Percentiles rank a stretch among this genome's conserved stretches.
These are phyloP conservation scores for Trypanosoma brucei DNA, from an alignment of 208 protist genomes.

Conservation along the genomic window DNA sequence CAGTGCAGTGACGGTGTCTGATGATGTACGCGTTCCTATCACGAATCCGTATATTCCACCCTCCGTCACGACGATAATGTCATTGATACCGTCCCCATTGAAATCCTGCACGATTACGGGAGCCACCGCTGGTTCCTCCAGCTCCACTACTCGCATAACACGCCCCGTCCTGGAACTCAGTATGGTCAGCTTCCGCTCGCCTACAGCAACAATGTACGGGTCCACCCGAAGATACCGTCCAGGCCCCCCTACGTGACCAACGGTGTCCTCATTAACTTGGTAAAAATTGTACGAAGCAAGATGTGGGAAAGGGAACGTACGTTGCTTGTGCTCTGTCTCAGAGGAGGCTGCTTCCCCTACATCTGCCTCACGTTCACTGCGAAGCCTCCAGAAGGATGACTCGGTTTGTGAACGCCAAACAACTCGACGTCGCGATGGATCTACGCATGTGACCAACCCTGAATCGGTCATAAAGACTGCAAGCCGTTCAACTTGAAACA, in stretches of 20 bases:
- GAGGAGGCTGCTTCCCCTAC: constrained; percentile 5
- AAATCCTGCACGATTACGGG: constrained; percentile 82
- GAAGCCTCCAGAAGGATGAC: constrained; percentile 33
- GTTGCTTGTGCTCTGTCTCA: constrained; percentile 22
- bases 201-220: constrained; percentile 81
- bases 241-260: constrained; percentile 40
- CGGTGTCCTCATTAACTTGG: constrained; percentile 37
- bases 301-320: constrained; percentile 51
- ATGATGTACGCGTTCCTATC: constrained; percentile 49
- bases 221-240: constrained; percentile 49
- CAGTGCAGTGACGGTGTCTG: constrained; percentile 57
- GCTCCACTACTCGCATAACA: constrained; percentile 46
- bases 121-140: constrained; percentile 54
- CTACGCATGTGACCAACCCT: constrained; percentile 78
- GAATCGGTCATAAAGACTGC: constrained; percentile 83
- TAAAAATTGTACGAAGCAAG: constrained; percentile 65
- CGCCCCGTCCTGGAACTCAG: constrained; percentile 61
- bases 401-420: constrained; percentile 76
- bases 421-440: constrained; percentile 67
- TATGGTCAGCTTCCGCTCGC: constrained; percentile 51
- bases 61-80: constrained; percentile 75
- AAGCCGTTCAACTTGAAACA: constrained; percentile 71
- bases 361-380: constrained; percentile 31
- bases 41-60: constrained; percentile 70
- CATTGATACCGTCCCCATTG: constrained; percentile 84